These are phyloP conservation scores for Trametes hirsuta DNA, from an alignment of 1,284 basidiomycete genomes.

Conservation along the genomic window DNA sequence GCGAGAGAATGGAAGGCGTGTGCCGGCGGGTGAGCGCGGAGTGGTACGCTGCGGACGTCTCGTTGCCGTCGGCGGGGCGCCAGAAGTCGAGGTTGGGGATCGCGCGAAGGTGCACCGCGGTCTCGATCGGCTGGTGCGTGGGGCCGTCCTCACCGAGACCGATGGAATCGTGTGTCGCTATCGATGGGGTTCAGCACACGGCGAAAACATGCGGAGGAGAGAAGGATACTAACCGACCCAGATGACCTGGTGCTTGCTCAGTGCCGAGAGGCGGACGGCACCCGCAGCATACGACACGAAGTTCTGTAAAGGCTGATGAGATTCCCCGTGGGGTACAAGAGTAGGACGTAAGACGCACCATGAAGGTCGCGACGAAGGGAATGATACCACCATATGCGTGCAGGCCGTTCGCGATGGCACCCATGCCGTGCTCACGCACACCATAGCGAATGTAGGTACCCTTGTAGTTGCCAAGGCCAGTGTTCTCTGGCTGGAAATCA, in stretches of 20 bases:
- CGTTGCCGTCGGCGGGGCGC: slow-evolving; percentile 94
- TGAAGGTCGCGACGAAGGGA: slow-evolving; percentile 88
- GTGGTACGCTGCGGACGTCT: slow-evolving; percentile 90
- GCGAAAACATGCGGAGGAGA: neutral
- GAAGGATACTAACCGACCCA: slow-evolving; percentile 76
- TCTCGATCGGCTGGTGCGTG: slow-evolving; percentile 95
- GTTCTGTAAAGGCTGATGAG: slow-evolving; percentile 54
- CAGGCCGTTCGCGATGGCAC: slow-evolving; percentile 91
- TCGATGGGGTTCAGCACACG: slow-evolving; percentile 4
- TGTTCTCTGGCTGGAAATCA: slow-evolving; percentile 93
- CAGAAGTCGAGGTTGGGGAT: slow-evolving; percentile 91
- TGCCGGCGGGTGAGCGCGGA: slow-evolving; percentile 73
- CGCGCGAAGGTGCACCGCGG: slow-evolving; percentile 84
- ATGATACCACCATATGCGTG: slow-evolving; percentile 85
- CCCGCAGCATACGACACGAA: slow-evolving; percentile 94
- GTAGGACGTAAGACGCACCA: slow-evolving; percentile 47
- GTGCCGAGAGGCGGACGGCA: slow-evolving; percentile 89
- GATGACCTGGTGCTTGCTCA: slow-evolving; percentile 89
- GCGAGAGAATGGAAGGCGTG: slow-evolving; percentile 87
- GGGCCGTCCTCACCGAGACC: slow-evolving; percentile 96
- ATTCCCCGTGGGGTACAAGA: neutral
- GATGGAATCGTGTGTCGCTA: slow-evolving; percentile 88
- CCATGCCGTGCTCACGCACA: slow-evolving; percentile 98
- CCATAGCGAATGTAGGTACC: slow-evolving; percentile 95
- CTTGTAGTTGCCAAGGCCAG: slow-evolving; percentile 81